phyloP scores from a whole-genome alignment of 1,284 basidiomycete genomes.

The Apiotrichum brassicae region DNA sequence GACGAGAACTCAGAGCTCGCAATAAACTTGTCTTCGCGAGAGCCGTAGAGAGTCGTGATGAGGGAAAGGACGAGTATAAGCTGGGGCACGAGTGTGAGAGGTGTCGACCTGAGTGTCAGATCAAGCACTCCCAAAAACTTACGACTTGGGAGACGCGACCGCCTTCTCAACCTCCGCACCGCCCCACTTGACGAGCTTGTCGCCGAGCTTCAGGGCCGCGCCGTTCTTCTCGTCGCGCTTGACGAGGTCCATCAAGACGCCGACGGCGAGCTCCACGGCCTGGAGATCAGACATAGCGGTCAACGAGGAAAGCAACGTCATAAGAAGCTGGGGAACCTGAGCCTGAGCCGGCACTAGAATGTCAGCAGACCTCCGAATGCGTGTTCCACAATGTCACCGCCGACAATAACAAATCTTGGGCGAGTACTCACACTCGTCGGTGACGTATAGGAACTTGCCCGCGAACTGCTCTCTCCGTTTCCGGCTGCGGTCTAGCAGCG shows the following conservation, averaged over 20 bases:
- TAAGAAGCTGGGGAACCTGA: conserved; percentile 7
- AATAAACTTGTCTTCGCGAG: conserved; percentile 22
- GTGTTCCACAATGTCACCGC: too few species aligned
- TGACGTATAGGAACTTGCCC: conserved; percentile 32
- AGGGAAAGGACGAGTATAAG: conserved; percentile 31
- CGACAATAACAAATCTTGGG: too few species aligned
- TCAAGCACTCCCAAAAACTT: neutral
- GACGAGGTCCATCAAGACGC: conserved; percentile 29
- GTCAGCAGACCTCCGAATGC: too few species aligned
- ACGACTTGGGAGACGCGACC: conserved; percentile 14
- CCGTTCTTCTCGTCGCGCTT: conserved; percentile 31
- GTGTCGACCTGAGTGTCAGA: conserved; percentile 19
- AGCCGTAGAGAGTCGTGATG: conserved; percentile 25
- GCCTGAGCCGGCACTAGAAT: conserved; percentile 6
- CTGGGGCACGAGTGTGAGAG: conserved; percentile 31
- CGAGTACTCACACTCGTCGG: conserved; percentile 31
- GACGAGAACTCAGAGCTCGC: conserved; percentile 29
- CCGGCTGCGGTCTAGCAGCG: conserved; percentile 29
- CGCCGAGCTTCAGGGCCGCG: conserved; percentile 30
- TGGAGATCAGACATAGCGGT: conserved; percentile 21
- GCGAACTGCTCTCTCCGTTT: conserved; percentile 36
- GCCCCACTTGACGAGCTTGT: conserved; percentile 43
- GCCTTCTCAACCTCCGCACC: conserved; percentile 35
- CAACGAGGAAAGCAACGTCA: conserved; percentile 21
- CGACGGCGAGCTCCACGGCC: conserved; percentile 29